Evolutionary conservation across 768 basidiomycete genomes (phyloP).

Genomic region (Filobasidium wieringae): DNA sequence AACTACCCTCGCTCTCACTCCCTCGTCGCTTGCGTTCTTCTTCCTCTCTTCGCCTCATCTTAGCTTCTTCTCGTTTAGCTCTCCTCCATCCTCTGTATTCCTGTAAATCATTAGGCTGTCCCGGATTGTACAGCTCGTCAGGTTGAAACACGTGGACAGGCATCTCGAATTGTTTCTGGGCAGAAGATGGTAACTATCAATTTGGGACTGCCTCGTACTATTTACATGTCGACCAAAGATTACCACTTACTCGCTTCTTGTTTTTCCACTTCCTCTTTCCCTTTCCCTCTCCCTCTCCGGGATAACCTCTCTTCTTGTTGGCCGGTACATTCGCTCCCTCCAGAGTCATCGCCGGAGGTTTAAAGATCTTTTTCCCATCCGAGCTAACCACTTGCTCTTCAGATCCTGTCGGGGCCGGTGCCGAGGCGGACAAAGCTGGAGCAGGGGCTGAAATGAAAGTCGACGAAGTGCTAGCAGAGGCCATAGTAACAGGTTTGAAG

Average conservation of each 20-base stretch:
- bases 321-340: not conserved
- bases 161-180: conserved; percentile 17
- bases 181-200: too few relatives aligned
- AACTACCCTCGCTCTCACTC: conserved; percentile 20
- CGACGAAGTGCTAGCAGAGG: conserved; percentile 12
- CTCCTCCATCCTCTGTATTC: conserved; percentile 34
- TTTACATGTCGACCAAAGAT: not conserved
- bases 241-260: conserved; percentile 25
- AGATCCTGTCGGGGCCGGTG: not conserved
- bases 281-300: conserved; percentile 7
- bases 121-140: conserved; percentile 36
- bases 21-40: conserved; percentile 20
- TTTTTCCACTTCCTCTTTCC: conserved; percentile 26
- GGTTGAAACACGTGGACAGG: conserved; percentile 28
- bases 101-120: conserved; percentile 35
- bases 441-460: conserved; percentile 9
- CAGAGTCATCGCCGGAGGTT: conserved; percentile 34
- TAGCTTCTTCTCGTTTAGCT: conserved; percentile 26
- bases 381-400: conserved; percentile 14
- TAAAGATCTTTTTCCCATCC: conserved; percentile 30
- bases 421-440: not conserved
- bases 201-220: too few relatives aligned
- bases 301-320: conserved; percentile 9
- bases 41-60: conserved; percentile 20
- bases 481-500: not conserved